Percentiles rank a stretch among this genome's conserved stretches.
Conservation (phyloP, 1,284 basidiomycete genomes). For the Xerocomus tenax region DNA sequence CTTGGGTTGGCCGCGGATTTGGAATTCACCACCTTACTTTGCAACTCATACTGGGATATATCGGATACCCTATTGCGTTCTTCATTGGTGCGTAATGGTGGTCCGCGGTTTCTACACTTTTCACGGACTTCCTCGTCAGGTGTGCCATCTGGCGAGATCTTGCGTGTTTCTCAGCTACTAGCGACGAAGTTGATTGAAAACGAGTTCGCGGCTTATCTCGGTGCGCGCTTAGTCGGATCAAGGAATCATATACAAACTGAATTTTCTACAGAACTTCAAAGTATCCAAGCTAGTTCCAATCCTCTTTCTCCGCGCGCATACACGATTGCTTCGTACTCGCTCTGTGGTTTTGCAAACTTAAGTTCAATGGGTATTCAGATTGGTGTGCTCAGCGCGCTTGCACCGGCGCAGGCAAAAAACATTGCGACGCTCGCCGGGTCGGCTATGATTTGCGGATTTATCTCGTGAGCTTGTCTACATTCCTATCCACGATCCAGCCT, state of each 20-base stretch:
- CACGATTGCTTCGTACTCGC: slow-evolving; percentile 73
- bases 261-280: slow-evolving; percentile 39
- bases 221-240: slow-evolving; percentile 22
- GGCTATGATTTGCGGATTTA: slow-evolving; percentile 75
- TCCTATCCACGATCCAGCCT: neutral
- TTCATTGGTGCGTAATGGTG: slow-evolving; percentile 47
- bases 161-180: slow-evolving; percentile 69
- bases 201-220: slow-evolving; percentile 75
- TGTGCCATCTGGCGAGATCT: slow-evolving; percentile 64
- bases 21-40: slow-evolving; percentile 76
- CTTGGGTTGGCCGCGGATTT: slow-evolving; percentile 83
- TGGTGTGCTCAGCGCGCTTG: slow-evolving; percentile 77
- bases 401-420: slow-evolving; percentile 63
- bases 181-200: slow-evolving; percentile 83
- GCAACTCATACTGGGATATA: slow-evolving; percentile 76
- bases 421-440: slow-evolving; percentile 68
- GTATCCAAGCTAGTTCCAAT: slow-evolving; percentile 40
- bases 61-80: slow-evolving; percentile 83
- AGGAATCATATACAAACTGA: neutral
- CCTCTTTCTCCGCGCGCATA: slow-evolving; percentile 65
- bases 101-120: neutral
- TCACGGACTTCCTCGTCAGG: slow-evolving; percentile 31
- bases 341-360: slow-evolving; percentile 87
- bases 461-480: slow-evolving; percentile 36
- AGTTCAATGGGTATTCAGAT: slow-evolving; percentile 84